Evolutionary conservation across 2,329 filamentous ascomycete genomes (phyloP).

Genomic region (Ascocoryne sarcoides): DNA sequence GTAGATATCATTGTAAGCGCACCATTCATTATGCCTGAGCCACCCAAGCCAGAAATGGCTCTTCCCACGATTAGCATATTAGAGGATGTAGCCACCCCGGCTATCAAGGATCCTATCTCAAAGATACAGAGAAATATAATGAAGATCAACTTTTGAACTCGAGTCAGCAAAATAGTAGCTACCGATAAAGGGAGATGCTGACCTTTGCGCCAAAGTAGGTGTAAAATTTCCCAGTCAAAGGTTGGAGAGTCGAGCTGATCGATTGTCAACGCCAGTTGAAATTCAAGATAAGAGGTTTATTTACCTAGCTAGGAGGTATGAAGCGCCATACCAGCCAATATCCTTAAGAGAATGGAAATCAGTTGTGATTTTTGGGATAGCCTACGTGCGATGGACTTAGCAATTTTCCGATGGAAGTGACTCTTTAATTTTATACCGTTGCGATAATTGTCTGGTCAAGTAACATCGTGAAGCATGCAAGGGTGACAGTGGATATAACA

Average conservation of each 20-base stretch:
- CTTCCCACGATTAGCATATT: constrained; percentile 1
- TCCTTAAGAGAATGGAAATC: constrained; percentile 2
- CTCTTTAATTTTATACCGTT: no score
- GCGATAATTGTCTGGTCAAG: constrained; percentile 19
- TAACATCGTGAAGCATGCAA: constrained; percentile 39
- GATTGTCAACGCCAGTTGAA: not conserved
- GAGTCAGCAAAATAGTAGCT: constrained; percentile 10
- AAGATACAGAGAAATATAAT: not conserved
- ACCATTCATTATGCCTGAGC: not conserved
- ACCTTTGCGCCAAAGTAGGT: constrained; percentile 32
- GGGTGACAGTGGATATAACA: constrained; percentile 31
- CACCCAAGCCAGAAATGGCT: not conserved
- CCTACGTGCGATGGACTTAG: no score
- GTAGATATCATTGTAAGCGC: constrained; percentile 42
- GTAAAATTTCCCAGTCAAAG: constrained; percentile 44
- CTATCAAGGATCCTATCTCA: not conserved
- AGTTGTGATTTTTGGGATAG: constrained; percentile 3
- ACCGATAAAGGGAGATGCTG: not conserved
- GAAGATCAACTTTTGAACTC: constrained; percentile 21
- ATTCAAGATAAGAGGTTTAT: not conserved
- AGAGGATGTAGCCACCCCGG: not conserved
- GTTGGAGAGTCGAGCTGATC: constrained; percentile 39
- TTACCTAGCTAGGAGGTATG: not conserved
- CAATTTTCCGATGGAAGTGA: no score
- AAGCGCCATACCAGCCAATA: not conserved